phyloP scores from a whole-genome alignment of 352 stramenopile species.

The Saprolegnia diclina region DNA sequence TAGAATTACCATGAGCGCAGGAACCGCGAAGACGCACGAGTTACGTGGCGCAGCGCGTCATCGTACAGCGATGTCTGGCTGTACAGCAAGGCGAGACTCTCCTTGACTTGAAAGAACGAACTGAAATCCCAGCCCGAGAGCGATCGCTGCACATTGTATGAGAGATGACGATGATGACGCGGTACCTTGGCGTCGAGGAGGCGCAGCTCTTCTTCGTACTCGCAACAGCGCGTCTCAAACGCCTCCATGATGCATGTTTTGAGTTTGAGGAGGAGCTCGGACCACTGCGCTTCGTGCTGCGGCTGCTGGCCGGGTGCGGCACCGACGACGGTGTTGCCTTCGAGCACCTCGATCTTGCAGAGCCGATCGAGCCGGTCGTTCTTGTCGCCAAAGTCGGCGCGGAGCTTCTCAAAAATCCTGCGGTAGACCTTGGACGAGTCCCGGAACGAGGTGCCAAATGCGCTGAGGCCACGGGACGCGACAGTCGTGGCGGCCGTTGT shows the following conservation, averaged over 20 bases:
- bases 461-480: slow-evolving; percentile 7
- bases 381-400: slow-evolving; percentile 52
- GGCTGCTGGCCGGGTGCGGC: slow-evolving; percentile 45
- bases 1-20: neutral
- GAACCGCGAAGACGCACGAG: neutral
- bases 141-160: slow-evolving; percentile 33
- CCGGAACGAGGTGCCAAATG: slow-evolving; percentile 4
- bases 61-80: slow-evolving; percentile 79
- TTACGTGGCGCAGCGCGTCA: slow-evolving; percentile 73
- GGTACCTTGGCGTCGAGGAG: slow-evolving; percentile 56
- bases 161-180: neutral
- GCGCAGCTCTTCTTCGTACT: slow-evolving; percentile 71
- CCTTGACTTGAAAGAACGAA: slow-evolving; percentile 73
- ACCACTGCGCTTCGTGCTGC: slow-evolving; percentile 77
- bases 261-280: slow-evolving; percentile 58
- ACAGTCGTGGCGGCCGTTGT: neutral
- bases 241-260: slow-evolving; percentile 76
- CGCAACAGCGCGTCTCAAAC: slow-evolving; percentile 67
- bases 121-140: slow-evolving; percentile 62
- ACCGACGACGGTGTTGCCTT: slow-evolving; percentile 59
- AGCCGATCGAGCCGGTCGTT: slow-evolving; percentile 46
- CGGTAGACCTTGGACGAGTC: slow-evolving; percentile 47
- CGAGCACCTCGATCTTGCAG: slow-evolving; percentile 77
- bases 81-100: slow-evolving; percentile 75
- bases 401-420: slow-evolving; percentile 73